Evolutionary conservation across 495 filamentous ascomycete genomes (phyloP).

Genomic region (Podospora pseudoanserina): DNA sequence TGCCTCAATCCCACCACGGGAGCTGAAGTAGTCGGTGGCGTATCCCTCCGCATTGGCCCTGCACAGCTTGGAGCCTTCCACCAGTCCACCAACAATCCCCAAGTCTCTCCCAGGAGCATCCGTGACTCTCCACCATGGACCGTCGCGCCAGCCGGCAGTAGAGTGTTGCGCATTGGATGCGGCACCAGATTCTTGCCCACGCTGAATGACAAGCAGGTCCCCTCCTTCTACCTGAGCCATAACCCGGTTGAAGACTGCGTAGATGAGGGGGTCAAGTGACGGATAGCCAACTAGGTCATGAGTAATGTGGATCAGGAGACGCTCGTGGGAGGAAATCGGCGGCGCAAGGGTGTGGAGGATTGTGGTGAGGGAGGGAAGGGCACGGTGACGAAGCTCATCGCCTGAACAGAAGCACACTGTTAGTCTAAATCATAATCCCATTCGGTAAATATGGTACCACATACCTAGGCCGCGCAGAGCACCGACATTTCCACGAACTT

Average conservation of each 20-base stretch:
- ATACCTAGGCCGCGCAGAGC: conserved; percentile 76
- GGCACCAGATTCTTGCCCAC: conserved; percentile 73
- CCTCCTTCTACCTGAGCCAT: conserved; percentile 99
- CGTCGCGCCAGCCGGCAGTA: conserved; percentile 73
- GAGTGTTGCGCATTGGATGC: conserved; percentile 26
- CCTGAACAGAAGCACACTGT: conserved; percentile 48
- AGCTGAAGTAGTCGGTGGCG: conserved; percentile 73
- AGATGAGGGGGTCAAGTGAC: conserved; percentile 87
- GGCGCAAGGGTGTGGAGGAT: conserved; percentile 93
- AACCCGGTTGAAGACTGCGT: conserved; percentile 88
- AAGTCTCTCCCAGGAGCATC: conserved; percentile 63
- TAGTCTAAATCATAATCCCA: conserved; percentile 10
- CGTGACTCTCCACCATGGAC: conserved; percentile 88
- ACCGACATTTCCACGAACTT: conserved; percentile 88
- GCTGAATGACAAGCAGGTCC: conserved; percentile 93
- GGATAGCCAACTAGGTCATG: conserved; percentile 94
- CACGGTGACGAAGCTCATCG: conserved; percentile 82
- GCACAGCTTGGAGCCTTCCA: conserved; percentile 85
- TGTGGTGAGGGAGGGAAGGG: conserved; percentile 90
- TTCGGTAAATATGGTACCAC: conserved; percentile 11
- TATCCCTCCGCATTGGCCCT: conserved; percentile 85
- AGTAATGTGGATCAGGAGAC: conserved; percentile 95
- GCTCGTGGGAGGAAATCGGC: conserved; percentile 95
- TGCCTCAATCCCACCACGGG: conserved; percentile 72
- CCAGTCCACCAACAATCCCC: conserved; percentile 72